Base-by-base conservation (phyloP, 805 yeast genomes). In the Wickerhamomyces pijperi region DNA sequence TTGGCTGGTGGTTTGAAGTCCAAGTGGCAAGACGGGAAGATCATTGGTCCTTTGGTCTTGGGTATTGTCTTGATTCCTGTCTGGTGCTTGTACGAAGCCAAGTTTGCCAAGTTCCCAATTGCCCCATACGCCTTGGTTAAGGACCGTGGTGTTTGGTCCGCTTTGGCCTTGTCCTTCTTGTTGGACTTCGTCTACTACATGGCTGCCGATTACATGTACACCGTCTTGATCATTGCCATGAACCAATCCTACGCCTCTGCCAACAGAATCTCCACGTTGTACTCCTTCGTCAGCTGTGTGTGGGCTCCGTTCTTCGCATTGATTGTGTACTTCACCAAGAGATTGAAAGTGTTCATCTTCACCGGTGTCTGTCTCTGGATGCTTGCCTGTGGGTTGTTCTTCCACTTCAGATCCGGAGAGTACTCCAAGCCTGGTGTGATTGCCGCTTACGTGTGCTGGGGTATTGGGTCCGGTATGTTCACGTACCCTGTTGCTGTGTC, bases 111-210 rank as follows among this genome's bases (percentile, higher is more conserved):
- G 37, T 65, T 70, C 50, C 92, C 94, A n/a, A 54, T 83, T 34
- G 57, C 74, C 16, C 90, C 92, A 16, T 62, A 64, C 46, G 56
- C 63, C 13, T 63, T 79, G 44, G 54, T 82, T 51, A 73, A 64
- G 42, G 83, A 82, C 56, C 72, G 86, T 47, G 83, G 82, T 44
- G 78, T 82, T 25, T 78, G 84, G 81, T 63, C 84, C 13, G 82
- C 88, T n/a, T 51, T 79, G 42, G 51, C 65, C 23, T 67, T 80
- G 44, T 79, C 74, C 3, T 57, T 78, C 41, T 58, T 80, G 44
- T 64, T 78, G 42, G 72, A 78, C 59, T 69, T 77, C 51, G 63
- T 77, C 39, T 79, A 72, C 70, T 70, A 75, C 56, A 72, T 80
- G 79, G 85, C 80, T 38, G 74, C 76, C 43, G 82, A 76, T 48